These are phyloP conservation scores for Cystoisospora suis DNA, from an alignment of 169 alveolate species.

Conservation along the genomic window DNA sequence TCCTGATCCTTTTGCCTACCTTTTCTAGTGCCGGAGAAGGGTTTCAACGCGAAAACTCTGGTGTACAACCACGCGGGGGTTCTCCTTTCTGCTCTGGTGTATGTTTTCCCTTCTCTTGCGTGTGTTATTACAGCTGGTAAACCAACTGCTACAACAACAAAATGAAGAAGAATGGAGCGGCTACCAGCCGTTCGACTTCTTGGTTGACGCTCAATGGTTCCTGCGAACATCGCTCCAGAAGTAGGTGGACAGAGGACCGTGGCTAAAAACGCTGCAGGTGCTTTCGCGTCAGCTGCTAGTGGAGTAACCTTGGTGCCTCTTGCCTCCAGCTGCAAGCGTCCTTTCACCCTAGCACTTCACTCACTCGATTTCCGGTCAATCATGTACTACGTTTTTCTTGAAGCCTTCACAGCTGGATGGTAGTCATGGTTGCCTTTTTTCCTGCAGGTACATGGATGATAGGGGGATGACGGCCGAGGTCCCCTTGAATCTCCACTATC, in stretches of 20 bases:
- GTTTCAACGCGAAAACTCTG: too few relatives aligned
- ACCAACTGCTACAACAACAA: background rate
- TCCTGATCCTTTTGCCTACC: too few relatives aligned
- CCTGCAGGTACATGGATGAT: slow-evolving; percentile 42
- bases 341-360: too few relatives aligned
- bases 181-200: slow-evolving; percentile 53
- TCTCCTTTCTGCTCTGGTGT: background rate
- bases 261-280: background rate
- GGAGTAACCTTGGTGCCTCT: too few relatives aligned
- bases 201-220: slow-evolving; percentile 22
- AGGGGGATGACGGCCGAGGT: slow-evolving; percentile 47
- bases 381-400: too few relatives aligned
- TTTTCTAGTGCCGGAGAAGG: too few relatives aligned
- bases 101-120: background rate
- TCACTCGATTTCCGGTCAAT: too few relatives aligned
- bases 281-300: background rate
- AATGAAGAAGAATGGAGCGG: slow-evolving; percentile 2
- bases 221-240: slow-evolving; percentile 36
- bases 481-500: slow-evolving; percentile 40
- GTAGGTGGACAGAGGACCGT: background rate
- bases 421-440: background rate
- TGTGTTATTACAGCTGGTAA: slow-evolving; percentile 1
- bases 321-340: too few relatives aligned
- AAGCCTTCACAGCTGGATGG: too few relatives aligned
- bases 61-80: too few relatives aligned